phyloP scores from a whole-genome alignment of 495 filamentous ascomycete species.

The Clavariopsis aquatica region DNA sequence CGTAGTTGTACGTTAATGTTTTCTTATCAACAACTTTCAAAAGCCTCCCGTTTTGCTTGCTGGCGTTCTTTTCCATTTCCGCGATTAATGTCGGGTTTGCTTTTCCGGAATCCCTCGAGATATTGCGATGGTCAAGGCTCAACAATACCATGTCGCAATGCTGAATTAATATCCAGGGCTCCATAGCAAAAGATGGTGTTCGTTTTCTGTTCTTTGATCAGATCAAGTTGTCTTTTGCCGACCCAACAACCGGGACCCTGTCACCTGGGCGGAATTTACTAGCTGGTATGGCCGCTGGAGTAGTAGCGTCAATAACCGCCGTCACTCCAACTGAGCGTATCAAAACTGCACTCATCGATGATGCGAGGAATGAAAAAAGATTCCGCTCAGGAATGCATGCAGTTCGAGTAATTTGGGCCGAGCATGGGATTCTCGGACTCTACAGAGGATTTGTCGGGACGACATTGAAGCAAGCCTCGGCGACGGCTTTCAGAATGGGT shows the following conservation, averaged over 20 bases:
- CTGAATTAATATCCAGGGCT: conserved; percentile 42
- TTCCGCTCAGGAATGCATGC: conserved; percentile 58
- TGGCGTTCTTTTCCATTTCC: background rate
- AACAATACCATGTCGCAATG: background rate
- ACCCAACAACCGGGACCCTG: conserved; percentile 58
- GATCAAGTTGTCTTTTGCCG: conserved; percentile 61
- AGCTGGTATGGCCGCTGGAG: conserved; percentile 63
- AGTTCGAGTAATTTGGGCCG: conserved; percentile 49
- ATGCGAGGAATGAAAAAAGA: conserved; percentile 55
- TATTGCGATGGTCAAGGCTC: background rate
- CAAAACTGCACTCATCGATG: conserved; percentile 71
- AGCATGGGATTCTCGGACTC: conserved; percentile 57
- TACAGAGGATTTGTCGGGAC: conserved; percentile 64
- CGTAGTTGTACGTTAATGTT: conserved; percentile 50
- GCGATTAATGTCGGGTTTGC: background rate
- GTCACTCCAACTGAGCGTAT: conserved; percentile 69
- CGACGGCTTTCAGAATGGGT: conserved; percentile 65
- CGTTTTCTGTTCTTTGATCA: conserved; percentile 67
- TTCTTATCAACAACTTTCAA: background rate
- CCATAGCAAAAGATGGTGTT: conserved; percentile 65
- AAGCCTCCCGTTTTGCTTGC: background rate
- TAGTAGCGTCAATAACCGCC: conserved; percentile 58
- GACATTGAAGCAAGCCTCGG: conserved; percentile 66
- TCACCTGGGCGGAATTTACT: conserved; percentile 57
- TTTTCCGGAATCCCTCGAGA: conserved; percentile 17